These are phyloP conservation scores for Russula dissimulans DNA, from an alignment of 768 basidiomycete species.

Conservation along the genomic window DNA sequence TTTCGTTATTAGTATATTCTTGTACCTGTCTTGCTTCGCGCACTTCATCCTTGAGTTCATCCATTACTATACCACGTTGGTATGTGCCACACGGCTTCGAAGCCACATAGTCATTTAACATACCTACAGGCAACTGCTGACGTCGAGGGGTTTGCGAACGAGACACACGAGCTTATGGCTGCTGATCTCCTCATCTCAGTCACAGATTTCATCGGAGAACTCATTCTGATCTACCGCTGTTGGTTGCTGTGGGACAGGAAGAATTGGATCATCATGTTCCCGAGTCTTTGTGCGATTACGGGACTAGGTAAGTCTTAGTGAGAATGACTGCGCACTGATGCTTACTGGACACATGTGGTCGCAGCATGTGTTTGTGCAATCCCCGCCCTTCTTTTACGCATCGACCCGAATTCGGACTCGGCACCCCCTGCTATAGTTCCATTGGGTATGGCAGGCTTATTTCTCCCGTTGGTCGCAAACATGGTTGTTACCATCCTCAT, in stretches of 20 bases:
- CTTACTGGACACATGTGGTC: not conserved
- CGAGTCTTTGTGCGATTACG: conserved; percentile 27
- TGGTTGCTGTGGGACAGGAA: conserved; percentile 34
- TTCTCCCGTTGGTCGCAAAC: conserved; percentile 35
- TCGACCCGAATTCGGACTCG: not conserved
- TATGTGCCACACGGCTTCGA: conserved; percentile 16
- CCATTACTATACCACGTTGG: conserved; percentile 28
- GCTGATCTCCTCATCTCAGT: conserved; percentile 32
- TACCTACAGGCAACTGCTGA: conserved; percentile 22
- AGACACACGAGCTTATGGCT: conserved; percentile 26
- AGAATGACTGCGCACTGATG: not conserved
- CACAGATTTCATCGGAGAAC: conserved; percentile 30
- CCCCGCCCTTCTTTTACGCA: not conserved
- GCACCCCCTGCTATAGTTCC: conserved; percentile 17
- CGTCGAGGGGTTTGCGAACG: conserved; percentile 24
- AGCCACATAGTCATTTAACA: not conserved
- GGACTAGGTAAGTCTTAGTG: conserved; percentile 28
- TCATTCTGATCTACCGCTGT: conserved; percentile 34
- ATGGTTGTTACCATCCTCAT: conserved; percentile 35
- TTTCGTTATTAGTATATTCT: not conserved
- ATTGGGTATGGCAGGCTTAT: conserved; percentile 30
- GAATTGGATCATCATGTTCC: conserved; percentile 28
- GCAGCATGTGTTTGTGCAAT: not conserved
- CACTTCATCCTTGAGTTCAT: conserved; percentile 28
- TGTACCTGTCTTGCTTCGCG: not conserved